These are phyloP conservation scores for Lophiotrema nucula DNA, from an alignment of 495 filamentous ascomycete species.

Conservation along the genomic window DNA sequence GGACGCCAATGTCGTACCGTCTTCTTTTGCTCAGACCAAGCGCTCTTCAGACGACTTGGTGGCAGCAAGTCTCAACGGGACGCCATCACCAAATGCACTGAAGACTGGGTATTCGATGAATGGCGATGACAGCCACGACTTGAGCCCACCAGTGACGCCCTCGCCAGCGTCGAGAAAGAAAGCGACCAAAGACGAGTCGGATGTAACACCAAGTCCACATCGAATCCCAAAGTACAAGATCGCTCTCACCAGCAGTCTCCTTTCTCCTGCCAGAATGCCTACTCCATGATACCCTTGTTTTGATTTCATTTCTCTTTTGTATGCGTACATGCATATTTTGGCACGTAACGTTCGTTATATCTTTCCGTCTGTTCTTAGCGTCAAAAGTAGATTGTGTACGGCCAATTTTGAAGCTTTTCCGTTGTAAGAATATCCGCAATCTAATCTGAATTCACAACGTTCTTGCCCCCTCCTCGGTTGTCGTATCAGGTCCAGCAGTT, in stretches of 20 bases:
- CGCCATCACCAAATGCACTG: conserved; percentile 13
- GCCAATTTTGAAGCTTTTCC: too few species aligned
- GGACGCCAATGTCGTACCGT: conserved; percentile 1
- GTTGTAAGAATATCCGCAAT: too few species aligned
- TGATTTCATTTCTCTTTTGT: too few species aligned
- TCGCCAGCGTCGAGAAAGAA: conserved; percentile 6
- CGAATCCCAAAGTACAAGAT: conserved; percentile 30
- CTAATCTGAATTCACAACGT: too few species aligned
- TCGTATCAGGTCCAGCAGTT: too few species aligned
- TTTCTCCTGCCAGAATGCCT: conserved; percentile 7
- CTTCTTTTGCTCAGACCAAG: conserved; percentile 25
- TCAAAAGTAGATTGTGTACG: too few species aligned
- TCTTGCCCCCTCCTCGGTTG: too few species aligned
- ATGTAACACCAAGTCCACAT: conserved; percentile 11
- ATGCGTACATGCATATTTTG: too few species aligned
- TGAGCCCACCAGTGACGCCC: conserved; percentile 15
- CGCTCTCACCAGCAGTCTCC: conserved; percentile 14
- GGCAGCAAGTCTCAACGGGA: conserved; percentile 1
- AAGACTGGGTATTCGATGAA: not conserved
- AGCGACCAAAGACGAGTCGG: not conserved
- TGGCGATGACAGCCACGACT: not conserved
- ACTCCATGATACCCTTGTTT: conserved; percentile 9
- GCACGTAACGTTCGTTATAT: too few species aligned
- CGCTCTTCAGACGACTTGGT: conserved; percentile 28
- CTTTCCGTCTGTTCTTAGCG: too few species aligned